Base-by-base conservation (phyloP, 257 asterid species). In the Solanum etuberosum region DNA sequence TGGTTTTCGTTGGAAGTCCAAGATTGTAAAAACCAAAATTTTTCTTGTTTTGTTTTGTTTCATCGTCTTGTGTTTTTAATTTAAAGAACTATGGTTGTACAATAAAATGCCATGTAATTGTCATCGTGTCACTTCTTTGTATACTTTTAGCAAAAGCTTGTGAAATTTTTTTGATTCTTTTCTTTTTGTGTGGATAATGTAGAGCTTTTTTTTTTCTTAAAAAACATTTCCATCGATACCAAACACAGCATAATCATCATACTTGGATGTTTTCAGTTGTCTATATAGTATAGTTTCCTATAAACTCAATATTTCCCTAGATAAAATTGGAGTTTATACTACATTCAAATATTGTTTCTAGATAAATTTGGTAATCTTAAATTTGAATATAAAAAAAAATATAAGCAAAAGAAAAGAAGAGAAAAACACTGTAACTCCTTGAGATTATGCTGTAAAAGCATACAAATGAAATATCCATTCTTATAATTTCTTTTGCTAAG, bases 101-200 rank as follows among this genome's bases (percentile, higher is more conserved):
- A 40, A 78, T 88, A 85, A 76, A 88, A 42, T 85, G 83, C 57
- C 83, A 59, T 84, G 63, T 84, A 13, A 84, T 88, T 59, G 84
- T 68, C 85, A 40, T 38, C 38, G 59, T 87, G 87, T 87, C 87
- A n/a, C 40, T 27, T 31, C 21, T 74, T 82, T 20, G 48, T 23
- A 85, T 40, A 21, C 67, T 6, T 37, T 72, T 65, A 23, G 70
- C 16, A 57, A 1, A 72, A 35, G 15, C 29, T 14, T 74, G 73
- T 42, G 61, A 35, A 16, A 27, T 38, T 42, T 38, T 29, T 84
- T 72, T n/a, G 1, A 11, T 9, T n/a, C 4, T 61, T 9, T 27
- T 23, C 13, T 9, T 6, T 61, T 61, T 63, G 32, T 2, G 8
- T 27, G 1, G 71, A 63, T 63, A n/a, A n/a, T 10, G 70, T 63